These are phyloP conservation scores for Scedosporium boydii DNA, from an alignment of 2,329 filamentous ascomycete species.

Conservation along the genomic window DNA sequence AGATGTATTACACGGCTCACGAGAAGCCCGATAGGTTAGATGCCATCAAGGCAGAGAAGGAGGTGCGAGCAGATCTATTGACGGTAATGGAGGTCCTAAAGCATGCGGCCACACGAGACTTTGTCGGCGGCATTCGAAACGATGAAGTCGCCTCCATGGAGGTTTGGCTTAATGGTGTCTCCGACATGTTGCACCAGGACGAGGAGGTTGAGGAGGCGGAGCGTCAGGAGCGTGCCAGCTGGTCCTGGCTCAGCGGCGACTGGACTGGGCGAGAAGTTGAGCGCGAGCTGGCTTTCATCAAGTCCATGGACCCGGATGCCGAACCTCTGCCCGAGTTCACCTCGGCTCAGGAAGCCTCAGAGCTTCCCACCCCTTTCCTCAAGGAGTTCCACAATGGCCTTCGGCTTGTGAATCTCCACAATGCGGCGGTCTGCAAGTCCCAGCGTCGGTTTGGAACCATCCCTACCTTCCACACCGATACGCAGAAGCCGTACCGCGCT, in stretches of 20 bases:
- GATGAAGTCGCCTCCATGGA: constrained; percentile 71
- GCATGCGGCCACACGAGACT: constrained; percentile 80
- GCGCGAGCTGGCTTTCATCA: constrained; percentile 73
- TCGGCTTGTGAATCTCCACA: constrained; percentile 78
- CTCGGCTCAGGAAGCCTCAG: constrained; percentile 27
- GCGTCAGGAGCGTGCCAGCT: constrained; percentile 57
- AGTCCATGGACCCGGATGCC: constrained; percentile 56
- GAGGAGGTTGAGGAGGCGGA: constrained; percentile 69
- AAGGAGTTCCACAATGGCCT: constrained; percentile 67
- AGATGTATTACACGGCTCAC: constrained; percentile 92
- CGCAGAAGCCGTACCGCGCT: constrained; percentile 84
- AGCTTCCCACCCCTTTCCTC: constrained; percentile 66
- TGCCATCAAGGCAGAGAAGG: constrained; percentile 76
- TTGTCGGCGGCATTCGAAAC: constrained; percentile 68
- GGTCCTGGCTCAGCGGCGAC: constrained; percentile 71
- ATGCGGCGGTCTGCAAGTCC: constrained; percentile 76
- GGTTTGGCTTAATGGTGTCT: constrained; percentile 71
- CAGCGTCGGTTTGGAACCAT: constrained; percentile 83
- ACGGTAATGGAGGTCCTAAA: constrained; percentile 85
- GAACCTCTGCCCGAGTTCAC: constrained; percentile 60
- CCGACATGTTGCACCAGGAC: constrained; percentile 66
- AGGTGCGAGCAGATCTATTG: constrained; percentile 75
- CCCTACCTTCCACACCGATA: constrained; percentile 82
- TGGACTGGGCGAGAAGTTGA: constrained; percentile 69
- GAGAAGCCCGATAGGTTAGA: constrained; percentile 78